These are phyloP conservation scores for Sphagnum tenellum DNA, from an alignment of 225 moss, liverwort and hornwort genomes.

Conservation along the genomic window DNA sequence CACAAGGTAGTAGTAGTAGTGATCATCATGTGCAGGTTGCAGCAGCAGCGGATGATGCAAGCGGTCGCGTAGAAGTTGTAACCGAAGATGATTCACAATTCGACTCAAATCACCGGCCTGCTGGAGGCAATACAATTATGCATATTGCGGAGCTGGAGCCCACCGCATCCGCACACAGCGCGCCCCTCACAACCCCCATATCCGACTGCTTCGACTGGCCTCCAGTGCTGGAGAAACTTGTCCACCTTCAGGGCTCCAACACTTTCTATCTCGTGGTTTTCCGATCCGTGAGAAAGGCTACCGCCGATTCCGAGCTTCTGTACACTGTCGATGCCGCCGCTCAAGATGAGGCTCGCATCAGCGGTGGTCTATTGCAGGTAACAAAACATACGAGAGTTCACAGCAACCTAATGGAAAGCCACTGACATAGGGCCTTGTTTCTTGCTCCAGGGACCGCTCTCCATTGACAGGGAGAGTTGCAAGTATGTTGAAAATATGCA, in stretches of 20 bases:
- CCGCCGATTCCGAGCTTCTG: conserved; percentile 45
- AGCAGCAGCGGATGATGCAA: too few relatives aligned
- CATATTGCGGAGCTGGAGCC: conserved; percentile 29
- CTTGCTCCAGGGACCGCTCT: too few relatives aligned
- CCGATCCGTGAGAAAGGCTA: conserved; percentile 53
- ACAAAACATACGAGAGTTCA: too few relatives aligned
- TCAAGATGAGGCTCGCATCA: conserved; percentile 64
- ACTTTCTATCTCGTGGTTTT: conserved; percentile 64
- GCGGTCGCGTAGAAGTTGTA: too few relatives aligned
- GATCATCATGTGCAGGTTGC: too few relatives aligned
- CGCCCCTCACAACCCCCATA: conserved; percentile 58
- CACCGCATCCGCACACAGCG: conserved; percentile 44
- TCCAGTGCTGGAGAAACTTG: conserved; percentile 22
- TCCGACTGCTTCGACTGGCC: conserved; percentile 60
- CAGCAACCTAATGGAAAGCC: background rate
- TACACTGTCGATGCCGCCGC: conserved; percentile 65
- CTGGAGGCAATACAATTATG: too few relatives aligned
- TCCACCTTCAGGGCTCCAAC: conserved; percentile 8
- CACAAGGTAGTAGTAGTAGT: too few relatives aligned
- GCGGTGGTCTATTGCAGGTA: conserved; percentile 76
- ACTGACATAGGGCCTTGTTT: background rate
- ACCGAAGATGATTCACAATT: too few relatives aligned
- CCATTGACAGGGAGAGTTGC: background rate
- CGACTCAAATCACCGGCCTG: too few relatives aligned
- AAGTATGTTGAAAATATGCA: too few relatives aligned